phyloP scores from a whole-genome alignment of 2,329 filamentous ascomycete species.

The Achaetomium macrosporum region DNA sequence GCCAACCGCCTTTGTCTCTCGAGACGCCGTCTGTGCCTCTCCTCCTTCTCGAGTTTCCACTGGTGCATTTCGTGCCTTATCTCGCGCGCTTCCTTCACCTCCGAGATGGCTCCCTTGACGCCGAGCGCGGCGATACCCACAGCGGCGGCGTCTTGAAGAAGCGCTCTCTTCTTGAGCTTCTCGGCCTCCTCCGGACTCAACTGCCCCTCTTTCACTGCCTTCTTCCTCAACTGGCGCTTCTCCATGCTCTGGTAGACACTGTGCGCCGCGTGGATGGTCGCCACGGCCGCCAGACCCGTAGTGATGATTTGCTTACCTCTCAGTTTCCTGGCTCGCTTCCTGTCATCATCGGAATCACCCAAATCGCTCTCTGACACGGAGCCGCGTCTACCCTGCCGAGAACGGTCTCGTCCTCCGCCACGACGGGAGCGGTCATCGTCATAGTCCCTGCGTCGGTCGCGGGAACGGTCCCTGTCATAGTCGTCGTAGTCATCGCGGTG shows the following conservation, averaged over 20 bases:
- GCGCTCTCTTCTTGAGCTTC: slow-evolving; percentile 51
- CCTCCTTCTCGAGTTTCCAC: slow-evolving; percentile 44
- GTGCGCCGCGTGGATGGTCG: slow-evolving; percentile 55
- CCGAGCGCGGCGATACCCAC: slow-evolving; percentile 53
- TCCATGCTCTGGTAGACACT: slow-evolving; percentile 55
- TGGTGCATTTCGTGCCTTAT: slow-evolving; percentile 42
- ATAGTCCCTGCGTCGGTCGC: slow-evolving; percentile 35
- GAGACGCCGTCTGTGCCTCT: slow-evolving; percentile 44
- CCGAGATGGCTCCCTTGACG: slow-evolving; percentile 50
- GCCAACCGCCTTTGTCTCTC: slow-evolving; percentile 29
- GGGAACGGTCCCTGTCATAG: slow-evolving; percentile 34
- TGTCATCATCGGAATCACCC: slow-evolving; percentile 53
- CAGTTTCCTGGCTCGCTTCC: slow-evolving; percentile 50
- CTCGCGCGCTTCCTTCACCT: slow-evolving; percentile 51
- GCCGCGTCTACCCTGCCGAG: slow-evolving; percentile 34
- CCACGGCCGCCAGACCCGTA: slow-evolving; percentile 50
- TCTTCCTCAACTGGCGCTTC: slow-evolving; percentile 47
- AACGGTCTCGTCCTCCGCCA: slow-evolving; percentile 34
- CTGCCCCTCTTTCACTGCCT: slow-evolving; percentile 49
- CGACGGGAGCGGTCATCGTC: slow-evolving; percentile 43
- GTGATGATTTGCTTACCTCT: slow-evolving; percentile 58
- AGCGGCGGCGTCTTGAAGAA: slow-evolving; percentile 54
- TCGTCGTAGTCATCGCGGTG: slow-evolving; percentile 36
- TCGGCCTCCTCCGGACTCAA: slow-evolving; percentile 46
- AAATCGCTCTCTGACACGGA: slow-evolving; percentile 47